These are phyloP conservation scores for Lenwebbia sp. DNA, from an alignment of 345 rosid species.

Conservation along the genomic window DNA sequence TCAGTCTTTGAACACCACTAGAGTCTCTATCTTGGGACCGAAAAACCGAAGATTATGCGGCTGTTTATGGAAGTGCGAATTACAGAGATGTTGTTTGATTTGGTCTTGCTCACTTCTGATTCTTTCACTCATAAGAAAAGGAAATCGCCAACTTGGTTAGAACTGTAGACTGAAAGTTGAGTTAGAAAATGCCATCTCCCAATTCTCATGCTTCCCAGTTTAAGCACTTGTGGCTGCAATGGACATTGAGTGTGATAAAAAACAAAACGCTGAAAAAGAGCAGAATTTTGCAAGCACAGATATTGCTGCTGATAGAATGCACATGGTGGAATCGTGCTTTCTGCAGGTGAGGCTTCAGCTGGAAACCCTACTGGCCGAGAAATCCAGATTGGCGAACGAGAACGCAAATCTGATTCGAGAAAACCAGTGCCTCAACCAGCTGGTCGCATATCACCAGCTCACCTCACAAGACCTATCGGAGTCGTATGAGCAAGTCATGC, in stretches of 20 bases:
- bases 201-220: neutral
- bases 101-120: neutral
- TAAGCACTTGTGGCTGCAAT: neutral
- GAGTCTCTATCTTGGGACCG: neutral
- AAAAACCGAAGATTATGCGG: neutral
- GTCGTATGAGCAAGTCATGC: conserved; percentile 53
- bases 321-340: neutral
- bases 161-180: neutral
- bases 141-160: neutral
- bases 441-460: conserved; percentile 79
- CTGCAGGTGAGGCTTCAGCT: conserved; percentile 83
- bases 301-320: neutral
- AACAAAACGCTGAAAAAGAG: neutral
- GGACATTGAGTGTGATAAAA: neutral
- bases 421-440: conserved; percentile 80
- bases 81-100: neutral
- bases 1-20: neutral
- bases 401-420: conserved; percentile 73
- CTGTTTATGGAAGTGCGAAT: neutral
- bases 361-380: conserved; percentile 84
- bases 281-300: neutral
- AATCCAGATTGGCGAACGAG: conserved; percentile 78
- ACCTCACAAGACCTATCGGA: conserved; percentile 74
- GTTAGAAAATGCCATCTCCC: too few relatives aligned
- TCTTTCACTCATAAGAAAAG: neutral